Evolutionary conservation across 2,329 filamentous ascomycete species (phyloP), one percentile per base, ranked within the genome.

Genomic region (Neofusicoccum sp.): DNA sequence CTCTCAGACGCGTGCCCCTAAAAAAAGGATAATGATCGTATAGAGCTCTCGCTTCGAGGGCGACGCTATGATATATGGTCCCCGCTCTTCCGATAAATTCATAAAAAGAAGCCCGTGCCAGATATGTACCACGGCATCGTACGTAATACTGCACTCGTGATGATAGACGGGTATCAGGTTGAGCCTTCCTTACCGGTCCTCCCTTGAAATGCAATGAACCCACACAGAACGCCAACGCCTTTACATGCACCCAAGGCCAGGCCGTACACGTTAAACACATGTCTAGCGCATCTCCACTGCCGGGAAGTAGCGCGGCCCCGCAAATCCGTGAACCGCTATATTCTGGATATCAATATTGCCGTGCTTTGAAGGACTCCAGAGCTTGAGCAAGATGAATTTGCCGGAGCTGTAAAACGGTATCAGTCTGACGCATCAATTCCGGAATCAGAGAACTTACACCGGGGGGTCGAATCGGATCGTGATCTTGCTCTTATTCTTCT

Each of bases 341-440:
- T 88, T 91, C 73, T 96, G 89, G 40, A 98, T 91, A 70, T 96
- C 92, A 65, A 97, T 96, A 68, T 96, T 96, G 3, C 84, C 81
- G 49, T 87, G 85, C 28, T 86, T 83, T 62, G 85, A 84, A 1
- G 89, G 89, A 68, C 88, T 92, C 90, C 91, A 97, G 73, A 97
- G 85, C 79, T 97, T 97, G 64, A 98, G 80, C 43, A 97, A 76
- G 57, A 98, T 89, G 72, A 89, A 96, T 61, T 90, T 85, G 4
- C 90, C 90, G 9, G 90, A 91, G 7, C 82, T 85, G 63, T 33
- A 6, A 47, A 20, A 3, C 47, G 7, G 14, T 31, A 31, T 30
- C 16, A 12, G 36, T 40, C 14, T 11, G n/a, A n/a, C n/a, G n/a
- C n/a, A n/a, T n/a, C n/a, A n/a, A n/a, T n/a, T n/a, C n/a, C n/a